phyloP scores from a whole-genome alignment of 352 stramenopile genomes.

The Thraustotheca clavata region DNA sequence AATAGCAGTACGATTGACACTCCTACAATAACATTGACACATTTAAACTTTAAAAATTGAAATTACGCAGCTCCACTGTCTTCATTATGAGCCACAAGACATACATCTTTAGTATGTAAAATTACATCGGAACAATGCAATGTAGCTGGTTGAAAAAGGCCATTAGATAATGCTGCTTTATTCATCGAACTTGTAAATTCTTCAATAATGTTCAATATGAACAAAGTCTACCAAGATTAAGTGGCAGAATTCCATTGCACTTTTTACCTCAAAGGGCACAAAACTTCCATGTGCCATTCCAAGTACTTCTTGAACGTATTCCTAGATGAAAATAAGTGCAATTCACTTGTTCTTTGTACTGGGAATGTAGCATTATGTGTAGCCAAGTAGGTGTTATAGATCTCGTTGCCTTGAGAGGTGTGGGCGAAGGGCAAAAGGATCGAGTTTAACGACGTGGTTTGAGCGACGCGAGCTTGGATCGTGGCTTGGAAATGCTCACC shows the following conservation, averaged over 20 bases:
- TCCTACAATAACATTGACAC: conserved; percentile 9
- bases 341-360: conserved; percentile 24
- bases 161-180: conserved; percentile 26
- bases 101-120: conserved; percentile 33
- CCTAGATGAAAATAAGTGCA: conserved; percentile 23
- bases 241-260: neutral
- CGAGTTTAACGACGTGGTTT: conserved; percentile 46
- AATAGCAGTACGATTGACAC: conserved; percentile 59
- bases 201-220: conserved; percentile 66
- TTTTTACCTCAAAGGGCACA: conserved; percentile 36
- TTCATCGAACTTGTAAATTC: conserved; percentile 59
- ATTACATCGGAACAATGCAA: conserved; percentile 63
- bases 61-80: conserved; percentile 31
- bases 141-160: neutral
- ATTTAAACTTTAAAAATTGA: neutral
- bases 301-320: conserved; percentile 58
- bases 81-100: conserved; percentile 65
- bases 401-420: conserved; percentile 28
- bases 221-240: conserved; percentile 33
- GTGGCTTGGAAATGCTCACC: conserved; percentile 39
- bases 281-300: conserved; percentile 49
- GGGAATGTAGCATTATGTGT: conserved; percentile 44
- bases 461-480: conserved; percentile 35
- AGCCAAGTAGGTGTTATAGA: conserved; percentile 40
- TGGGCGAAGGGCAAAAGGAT: conserved; percentile 45